Evolutionary conservation across 2,329 filamentous ascomycete genomes (phyloP), one percentile per base, ranked within the genome.

Genomic region (Pyricularia pennisetigena): DNA sequence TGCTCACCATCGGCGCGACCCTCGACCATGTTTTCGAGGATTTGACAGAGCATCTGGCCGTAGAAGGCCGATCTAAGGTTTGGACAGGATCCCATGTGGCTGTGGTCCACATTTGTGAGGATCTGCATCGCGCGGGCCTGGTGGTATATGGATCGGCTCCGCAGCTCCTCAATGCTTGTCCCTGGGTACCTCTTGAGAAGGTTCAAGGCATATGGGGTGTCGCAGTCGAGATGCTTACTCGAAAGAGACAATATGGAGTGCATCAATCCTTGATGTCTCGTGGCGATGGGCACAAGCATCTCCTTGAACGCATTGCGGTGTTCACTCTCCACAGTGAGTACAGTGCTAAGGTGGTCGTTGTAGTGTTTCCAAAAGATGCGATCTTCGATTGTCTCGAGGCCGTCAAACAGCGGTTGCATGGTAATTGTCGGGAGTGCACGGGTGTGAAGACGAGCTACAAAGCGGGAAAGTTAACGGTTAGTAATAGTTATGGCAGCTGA

Each of bases 191-290:
- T 80, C 41, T 78, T 78, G 6, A 89, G 76, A 4, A 88, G 74
- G 64, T 84, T 85, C 68, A 76, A 72, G 12, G 85, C 86, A 68
- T 88, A 86, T 0, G 85, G 82, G 0, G 85, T 84, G 4, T 83
- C 81, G 70, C 83, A 83, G 75, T 89, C 85, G 68, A 89, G 84
- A 73, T 97, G 93, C 70, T 89, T 93, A 72, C 91, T 91, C 54
- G 93, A 91, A 9, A 97, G 83, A 63, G 91, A 93, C 67, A 97
- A 84, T 66, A 97, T 87, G 12, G 93, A 95, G 76, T 97, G 93
- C 93, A 97, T 97, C 67, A 97, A 82, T 14, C 92, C 92, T 70
- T 88, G 85, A 75, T 97, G 90, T 70, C 89, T 84, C 61, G 91
- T 88, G 2, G 93, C 93, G 80, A 96, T 90, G 1, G 92, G 91